phyloP scores from a whole-genome alignment of 2,329 filamentous ascomycete genomes.

The Aspergillus chevalieri region DNA sequence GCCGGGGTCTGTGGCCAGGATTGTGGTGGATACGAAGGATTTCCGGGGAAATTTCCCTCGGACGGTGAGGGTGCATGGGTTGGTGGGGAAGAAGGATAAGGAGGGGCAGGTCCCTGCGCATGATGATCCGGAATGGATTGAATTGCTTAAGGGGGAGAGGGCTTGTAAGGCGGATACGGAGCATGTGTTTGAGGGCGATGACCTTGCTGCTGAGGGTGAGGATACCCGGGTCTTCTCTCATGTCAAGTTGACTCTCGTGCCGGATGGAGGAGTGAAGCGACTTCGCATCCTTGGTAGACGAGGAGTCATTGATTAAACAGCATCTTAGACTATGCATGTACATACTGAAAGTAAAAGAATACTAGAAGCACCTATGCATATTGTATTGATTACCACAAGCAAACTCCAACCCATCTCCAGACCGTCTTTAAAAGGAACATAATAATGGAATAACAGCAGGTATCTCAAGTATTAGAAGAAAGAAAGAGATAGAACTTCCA shows the following conservation, averaged over 20 bases:
- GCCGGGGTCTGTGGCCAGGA: constrained; percentile 30
- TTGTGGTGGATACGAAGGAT: constrained; percentile 41
- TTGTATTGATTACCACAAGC: no score
- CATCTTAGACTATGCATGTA: not conserved
- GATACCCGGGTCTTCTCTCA: constrained; percentile 66
- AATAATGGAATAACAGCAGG: not conserved
- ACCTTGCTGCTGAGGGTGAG: constrained; percentile 57
- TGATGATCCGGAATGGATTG: constrained; percentile 32
- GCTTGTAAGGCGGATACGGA: constrained; percentile 35
- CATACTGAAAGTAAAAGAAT: not conserved
- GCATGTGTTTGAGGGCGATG: constrained; percentile 34
- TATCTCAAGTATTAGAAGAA: not conserved
- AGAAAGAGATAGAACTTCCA: not conserved
- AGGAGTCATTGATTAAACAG: not conserved
- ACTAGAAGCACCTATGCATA: no score
- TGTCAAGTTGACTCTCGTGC: constrained; percentile 86
- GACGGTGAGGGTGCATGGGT: constrained; percentile 34
- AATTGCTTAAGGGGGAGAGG: constrained; percentile 32
- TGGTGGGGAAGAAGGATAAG: constrained; percentile 14
- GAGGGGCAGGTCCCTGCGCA: constrained; percentile 23
- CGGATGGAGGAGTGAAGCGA: constrained; percentile 87
- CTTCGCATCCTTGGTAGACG: constrained; percentile 69
- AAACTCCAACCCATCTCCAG: no score
- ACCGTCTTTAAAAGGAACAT: not conserved
- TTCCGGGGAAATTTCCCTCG: constrained; percentile 42